These are phyloP conservation scores for Aspergillus proliferans DNA, from an alignment of 2,329 filamentous ascomycete species.

Conservation along the genomic window DNA sequence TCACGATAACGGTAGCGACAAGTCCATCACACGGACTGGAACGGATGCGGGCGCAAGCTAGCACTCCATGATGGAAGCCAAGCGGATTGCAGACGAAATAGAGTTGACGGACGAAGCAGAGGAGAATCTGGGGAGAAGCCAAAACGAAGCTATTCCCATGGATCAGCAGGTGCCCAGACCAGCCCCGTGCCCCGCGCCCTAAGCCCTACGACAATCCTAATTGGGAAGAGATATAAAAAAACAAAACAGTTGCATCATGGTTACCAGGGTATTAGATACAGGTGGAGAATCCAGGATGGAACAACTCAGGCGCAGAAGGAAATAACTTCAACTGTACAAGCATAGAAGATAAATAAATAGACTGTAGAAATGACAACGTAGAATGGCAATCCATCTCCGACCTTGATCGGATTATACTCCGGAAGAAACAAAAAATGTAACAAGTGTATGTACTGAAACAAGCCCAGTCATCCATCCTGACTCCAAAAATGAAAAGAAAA, in stretches of 20 bases:
- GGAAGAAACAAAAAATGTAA: neutral
- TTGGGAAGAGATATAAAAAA: slow-evolving; percentile 1
- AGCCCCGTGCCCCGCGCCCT: slow-evolving; percentile 20
- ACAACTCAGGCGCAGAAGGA: neutral
- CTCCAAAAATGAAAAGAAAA: neutral
- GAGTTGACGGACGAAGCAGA: neutral
- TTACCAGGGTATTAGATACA: neutral
- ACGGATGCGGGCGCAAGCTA: neutral
- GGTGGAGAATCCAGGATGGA: slow-evolving; percentile 2
- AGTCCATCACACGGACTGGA: neutral
- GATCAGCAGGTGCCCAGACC: neutral
- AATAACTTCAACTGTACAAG: neutral
- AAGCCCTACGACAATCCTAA: slow-evolving; percentile 12
- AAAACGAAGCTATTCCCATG: slow-evolving; percentile 1
- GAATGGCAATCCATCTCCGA: neutral
- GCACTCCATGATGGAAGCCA: neutral
- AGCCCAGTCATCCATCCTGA: neutral
- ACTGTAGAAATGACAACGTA: neutral
- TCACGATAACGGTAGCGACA: neutral
- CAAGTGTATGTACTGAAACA: neutral
- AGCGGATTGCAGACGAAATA: no score
- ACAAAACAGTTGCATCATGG: slow-evolving; percentile 1
- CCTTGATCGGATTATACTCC: neutral
- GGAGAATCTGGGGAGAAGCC: neutral
- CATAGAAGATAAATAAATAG: neutral